phyloP scores from a whole-genome alignment of 768 basidiomycete genomes.

The Russula sp. region DNA sequence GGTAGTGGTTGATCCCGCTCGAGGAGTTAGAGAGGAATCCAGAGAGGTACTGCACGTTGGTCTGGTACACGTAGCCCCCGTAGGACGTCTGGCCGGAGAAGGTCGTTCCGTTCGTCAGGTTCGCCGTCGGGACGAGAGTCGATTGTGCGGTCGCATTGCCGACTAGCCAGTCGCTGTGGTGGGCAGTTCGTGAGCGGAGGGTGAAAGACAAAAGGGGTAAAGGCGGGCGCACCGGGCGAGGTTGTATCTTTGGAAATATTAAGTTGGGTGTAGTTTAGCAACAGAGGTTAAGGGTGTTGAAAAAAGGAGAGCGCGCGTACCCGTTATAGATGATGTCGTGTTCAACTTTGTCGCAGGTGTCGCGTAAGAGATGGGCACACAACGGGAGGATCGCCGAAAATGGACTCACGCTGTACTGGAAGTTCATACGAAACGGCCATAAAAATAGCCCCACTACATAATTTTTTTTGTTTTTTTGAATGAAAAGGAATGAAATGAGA shows the following conservation, averaged over 20 bases:
- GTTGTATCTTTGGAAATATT: conserved; percentile 48
- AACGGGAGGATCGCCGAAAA: not conserved
- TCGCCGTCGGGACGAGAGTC: conserved; percentile 35
- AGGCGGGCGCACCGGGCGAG: conserved; percentile 50
- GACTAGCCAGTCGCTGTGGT: conserved; percentile 69
- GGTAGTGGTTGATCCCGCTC: conserved; percentile 60
- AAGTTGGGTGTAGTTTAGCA: conserved; percentile 4
- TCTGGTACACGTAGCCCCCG: conserved; percentile 67
- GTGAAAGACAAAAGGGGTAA: not conserved
- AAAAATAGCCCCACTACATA: conserved; percentile 58
- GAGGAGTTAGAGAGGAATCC: conserved; percentile 67
- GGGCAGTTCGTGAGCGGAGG: not conserved
- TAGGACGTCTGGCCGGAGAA: conserved; percentile 58
- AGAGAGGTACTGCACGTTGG: conserved; percentile 56
- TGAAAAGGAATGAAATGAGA: not conserved
- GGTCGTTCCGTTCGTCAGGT: conserved; percentile 50
- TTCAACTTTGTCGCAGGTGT: conserved; percentile 31
- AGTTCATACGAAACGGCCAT: conserved; percentile 69
- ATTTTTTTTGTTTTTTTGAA: not conserved
- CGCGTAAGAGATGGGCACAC: not conserved
- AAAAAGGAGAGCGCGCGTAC: conserved; percentile 28
- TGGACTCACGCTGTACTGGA: conserved; percentile 47
- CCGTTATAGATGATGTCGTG: conserved; percentile 75
- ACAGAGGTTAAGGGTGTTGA: not conserved
- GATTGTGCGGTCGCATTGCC: conserved; percentile 64